A percentile compares a stretch with the other conserved stretches of the same genome.
These are phyloP conservation scores for Glycine soja DNA, from an alignment of 306 rosid genomes.

Conservation along the genomic window DNA sequence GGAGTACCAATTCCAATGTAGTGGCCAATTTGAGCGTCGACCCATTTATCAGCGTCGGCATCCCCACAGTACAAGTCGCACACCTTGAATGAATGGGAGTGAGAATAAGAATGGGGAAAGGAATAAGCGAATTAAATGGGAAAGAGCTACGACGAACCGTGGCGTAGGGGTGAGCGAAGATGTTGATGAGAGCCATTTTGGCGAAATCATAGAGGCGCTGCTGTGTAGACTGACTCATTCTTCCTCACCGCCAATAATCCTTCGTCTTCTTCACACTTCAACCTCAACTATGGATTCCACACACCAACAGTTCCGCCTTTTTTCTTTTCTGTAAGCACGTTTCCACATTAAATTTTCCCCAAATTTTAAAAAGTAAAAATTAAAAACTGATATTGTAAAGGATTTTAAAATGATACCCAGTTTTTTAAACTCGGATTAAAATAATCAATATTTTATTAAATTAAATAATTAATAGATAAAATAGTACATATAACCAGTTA, in stretches of 20 bases:
- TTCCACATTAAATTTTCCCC: too few relatives aligned
- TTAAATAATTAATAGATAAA: too few relatives aligned
- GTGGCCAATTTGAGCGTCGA: constrained; percentile 82
- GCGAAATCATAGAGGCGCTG: constrained; percentile 86
- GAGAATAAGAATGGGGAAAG: not conserved
- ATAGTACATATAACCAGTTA: too few relatives aligned
- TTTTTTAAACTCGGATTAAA: too few relatives aligned
- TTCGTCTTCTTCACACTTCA: not conserved
- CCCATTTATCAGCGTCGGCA: constrained; percentile 72
- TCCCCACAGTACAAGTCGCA: constrained; percentile 92
- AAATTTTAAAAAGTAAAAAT: too few relatives aligned
- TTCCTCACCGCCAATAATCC: not conserved
- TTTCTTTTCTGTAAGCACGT: not conserved
- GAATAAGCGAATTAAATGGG: not conserved
- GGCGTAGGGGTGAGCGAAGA: constrained; percentile 92
- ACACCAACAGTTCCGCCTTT: not conserved
- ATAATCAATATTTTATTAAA: too few relatives aligned
- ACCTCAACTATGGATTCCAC: not conserved
- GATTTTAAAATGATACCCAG: too few relatives aligned
- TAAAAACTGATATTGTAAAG: too few relatives aligned
- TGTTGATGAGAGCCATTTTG: constrained; percentile 72
- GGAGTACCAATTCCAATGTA: constrained; percentile 86
- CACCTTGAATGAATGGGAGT: constrained; percentile 50
- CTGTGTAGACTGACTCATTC: constrained; percentile 75
- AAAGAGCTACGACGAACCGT: constrained; percentile 44